Evolutionary conservation across 441 rosid genomes (phyloP).

Genomic region (Erodium moschatum): DNA sequence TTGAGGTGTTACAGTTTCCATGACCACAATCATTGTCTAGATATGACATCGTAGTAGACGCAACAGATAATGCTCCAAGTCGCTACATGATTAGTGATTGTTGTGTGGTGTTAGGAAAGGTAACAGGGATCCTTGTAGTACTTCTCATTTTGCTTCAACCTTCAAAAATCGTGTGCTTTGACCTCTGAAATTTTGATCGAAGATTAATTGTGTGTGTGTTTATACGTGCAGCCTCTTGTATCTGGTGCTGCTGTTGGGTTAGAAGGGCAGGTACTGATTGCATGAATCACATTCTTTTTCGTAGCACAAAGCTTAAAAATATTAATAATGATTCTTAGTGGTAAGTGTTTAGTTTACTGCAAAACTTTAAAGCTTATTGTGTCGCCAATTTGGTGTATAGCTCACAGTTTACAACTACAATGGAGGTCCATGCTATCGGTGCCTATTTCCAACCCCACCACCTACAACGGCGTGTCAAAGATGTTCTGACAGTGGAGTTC

Average conservation of each 20-base stretch:
- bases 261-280: constrained; percentile 76
- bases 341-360: neutral
- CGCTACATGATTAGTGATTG: constrained; percentile 97
- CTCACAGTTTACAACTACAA: constrained; percentile 80
- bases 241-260: constrained; percentile 95
- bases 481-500: constrained; percentile 93
- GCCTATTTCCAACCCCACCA: constrained; percentile 90
- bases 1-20: constrained; percentile 23
- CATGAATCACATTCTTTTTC: constrained; percentile 5
- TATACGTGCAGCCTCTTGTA: constrained; percentile 68
- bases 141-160: neutral
- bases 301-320: neutral
- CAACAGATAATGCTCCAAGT: constrained; percentile 92
- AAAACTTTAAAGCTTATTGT: constrained; percentile 13
- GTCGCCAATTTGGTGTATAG: constrained; percentile 27
- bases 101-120: constrained; percentile 87
- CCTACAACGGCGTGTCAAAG: constrained; percentile 89
- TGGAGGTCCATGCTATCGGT: constrained; percentile 88
- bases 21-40: constrained; percentile 36
- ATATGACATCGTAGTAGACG: constrained; percentile 81
- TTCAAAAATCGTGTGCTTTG: constrained; percentile 1
- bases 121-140: constrained; percentile 21
- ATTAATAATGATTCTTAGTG: neutral
- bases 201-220: constrained; percentile 18
- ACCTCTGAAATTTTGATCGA: neutral